These are phyloP conservation scores for Albophoma yamanashiensis DNA, from an alignment of 2,329 filamentous ascomycete genomes.

Conservation along the genomic window DNA sequence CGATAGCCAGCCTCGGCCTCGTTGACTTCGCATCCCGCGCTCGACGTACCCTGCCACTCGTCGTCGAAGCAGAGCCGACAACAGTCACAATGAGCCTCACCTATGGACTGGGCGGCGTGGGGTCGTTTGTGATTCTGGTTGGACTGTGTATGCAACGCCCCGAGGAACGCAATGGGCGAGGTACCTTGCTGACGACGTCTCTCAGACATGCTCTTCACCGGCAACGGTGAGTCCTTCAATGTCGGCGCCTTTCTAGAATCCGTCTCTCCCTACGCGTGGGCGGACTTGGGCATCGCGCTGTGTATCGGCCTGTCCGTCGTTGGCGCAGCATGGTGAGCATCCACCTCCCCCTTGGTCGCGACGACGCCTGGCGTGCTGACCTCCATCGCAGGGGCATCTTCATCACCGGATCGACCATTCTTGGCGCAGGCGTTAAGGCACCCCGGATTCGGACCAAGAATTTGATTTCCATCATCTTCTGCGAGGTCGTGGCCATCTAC, in stretches of 20 bases:
- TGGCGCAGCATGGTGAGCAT: conserved; percentile 82
- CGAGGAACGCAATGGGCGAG: conserved; percentile 5
- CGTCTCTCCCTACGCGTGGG: conserved; percentile 91
- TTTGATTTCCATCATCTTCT: conserved; percentile 99
- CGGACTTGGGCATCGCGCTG: conserved; percentile 76
- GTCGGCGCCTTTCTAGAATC: conserved; percentile 92
- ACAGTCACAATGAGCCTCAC: conserved; percentile 53
- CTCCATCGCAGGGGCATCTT: conserved; percentile 74
- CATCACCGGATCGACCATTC: conserved; percentile 93
- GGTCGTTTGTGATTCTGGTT: conserved; percentile 59
- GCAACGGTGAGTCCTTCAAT: conserved; percentile 92
- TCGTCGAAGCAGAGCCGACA: neutral
- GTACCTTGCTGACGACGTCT: conserved; percentile 5
- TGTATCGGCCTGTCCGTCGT: conserved; percentile 96
- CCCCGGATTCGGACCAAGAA: conserved; percentile 99
- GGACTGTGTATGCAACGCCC: conserved; percentile 57
- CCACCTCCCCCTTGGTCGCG: neutral
- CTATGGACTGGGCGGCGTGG: conserved; percentile 60
- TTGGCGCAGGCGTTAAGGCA: conserved; percentile 92
- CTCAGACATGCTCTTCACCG: conserved; percentile 96
- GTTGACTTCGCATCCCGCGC: neutral
- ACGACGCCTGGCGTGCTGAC: conserved; percentile 3
- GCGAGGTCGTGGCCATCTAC: conserved; percentile 99
- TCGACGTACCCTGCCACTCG: neutral
- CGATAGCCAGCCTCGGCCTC: neutral